Evolutionary conservation across 768 basidiomycete genomes (phyloP).

Genomic region (Xanthoconium purpureum): DNA sequence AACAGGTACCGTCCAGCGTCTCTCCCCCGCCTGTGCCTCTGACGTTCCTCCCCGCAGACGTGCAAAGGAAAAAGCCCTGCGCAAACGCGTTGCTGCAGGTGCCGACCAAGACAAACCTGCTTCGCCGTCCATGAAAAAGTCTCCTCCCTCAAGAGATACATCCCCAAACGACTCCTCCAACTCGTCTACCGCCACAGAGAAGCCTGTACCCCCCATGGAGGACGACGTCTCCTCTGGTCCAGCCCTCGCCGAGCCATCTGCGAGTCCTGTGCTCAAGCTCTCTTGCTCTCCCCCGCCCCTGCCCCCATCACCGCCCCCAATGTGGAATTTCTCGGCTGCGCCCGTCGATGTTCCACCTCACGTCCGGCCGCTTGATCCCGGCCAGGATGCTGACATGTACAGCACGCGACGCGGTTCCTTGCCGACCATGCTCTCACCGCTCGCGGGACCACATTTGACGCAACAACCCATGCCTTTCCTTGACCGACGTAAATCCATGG

Average conservation of each 20-base stretch:
- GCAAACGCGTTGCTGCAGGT: slow-evolving; percentile 42
- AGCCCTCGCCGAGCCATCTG: slow-evolving; percentile 1
- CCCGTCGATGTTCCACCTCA: slow-evolving; percentile 23
- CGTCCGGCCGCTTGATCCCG: slow-evolving; percentile 21
- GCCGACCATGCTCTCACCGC: slow-evolving; percentile 38
- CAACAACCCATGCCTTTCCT: slow-evolving; percentile 33
- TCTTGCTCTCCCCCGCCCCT: slow-evolving; percentile 20
- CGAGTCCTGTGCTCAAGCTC: slow-evolving; percentile 22
- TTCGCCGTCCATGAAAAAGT: slow-evolving; percentile 10
- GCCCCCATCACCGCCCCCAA: slow-evolving; percentile 2
- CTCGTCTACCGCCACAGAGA: slow-evolving; percentile 40
- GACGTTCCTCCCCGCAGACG: slow-evolving; percentile 44
- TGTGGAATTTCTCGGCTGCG: slow-evolving; percentile 37
- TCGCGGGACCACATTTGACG: slow-evolving; percentile 29
- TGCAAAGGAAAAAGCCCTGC: slow-evolving; percentile 77
- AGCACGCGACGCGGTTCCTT: slow-evolving; percentile 53
- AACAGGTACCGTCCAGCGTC: slow-evolving; percentile 53
- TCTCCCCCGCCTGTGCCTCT: slow-evolving; percentile 8
- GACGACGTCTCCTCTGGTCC: slow-evolving; percentile 7
- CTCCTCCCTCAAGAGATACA: slow-evolving; percentile 17
- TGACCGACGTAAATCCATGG: slow-evolving; percentile 40
- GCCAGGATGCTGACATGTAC: slow-evolving; percentile 33
- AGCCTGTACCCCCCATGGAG: slow-evolving; percentile 30
- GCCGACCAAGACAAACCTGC: slow-evolving; percentile 19
- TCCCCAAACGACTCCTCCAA: slow-evolving; percentile 31